Base-by-base conservation (phyloP, 352 stramenopile genomes). In the Saprolegnia parasitica region DNA sequence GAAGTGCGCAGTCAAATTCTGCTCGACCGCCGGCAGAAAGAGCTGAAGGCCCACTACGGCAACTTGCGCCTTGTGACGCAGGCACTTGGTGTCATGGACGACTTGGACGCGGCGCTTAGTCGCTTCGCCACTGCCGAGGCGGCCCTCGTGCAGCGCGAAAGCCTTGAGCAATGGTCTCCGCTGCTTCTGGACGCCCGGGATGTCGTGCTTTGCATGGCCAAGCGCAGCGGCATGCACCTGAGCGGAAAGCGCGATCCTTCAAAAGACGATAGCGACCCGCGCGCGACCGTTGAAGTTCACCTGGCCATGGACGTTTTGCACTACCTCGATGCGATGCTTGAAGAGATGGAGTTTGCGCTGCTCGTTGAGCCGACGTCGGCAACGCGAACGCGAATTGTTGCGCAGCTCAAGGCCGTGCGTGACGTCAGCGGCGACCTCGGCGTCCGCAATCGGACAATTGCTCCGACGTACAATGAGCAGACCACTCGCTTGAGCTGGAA, bases 31-130 rank as follows among this genome's bases (percentile, higher is more conserved):
- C 80, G 83, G 2, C 79, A 86, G 56, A 68, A 65, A 15, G 66
- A 78, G 9, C 65, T 91, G 21, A 90, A 91, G 65, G 21, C 57
- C 16, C 81, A 90, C 68, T 93, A 91, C 66, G 78, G 81, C 11
- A 39, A 80, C 63, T 77, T 91, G 52, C 75, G 83, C 2, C 68
- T 77, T 0, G 68, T 89, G 1, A 77, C 81, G 1, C 76, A 82
- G 68, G 83, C 85, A 16, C 57, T 89, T 9, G 85, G 77, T 10
- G 74, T 81, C 0, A 67, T 93, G 52, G 81, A 90, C 72, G 81
- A 89, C 40, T 73, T 88, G 57, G 83, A 93, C 37, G 66, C 68
- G 3, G 67, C 79, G 16, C 39, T 89, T 42, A 76, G 80, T 5
- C 65, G 75, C 15, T 35, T 91, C 20, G 72, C 68, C 24, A 52